Evolutionary conservation across 495 filamentous ascomycete species (phyloP).

Genomic region (Penicillium goetzii): DNA sequence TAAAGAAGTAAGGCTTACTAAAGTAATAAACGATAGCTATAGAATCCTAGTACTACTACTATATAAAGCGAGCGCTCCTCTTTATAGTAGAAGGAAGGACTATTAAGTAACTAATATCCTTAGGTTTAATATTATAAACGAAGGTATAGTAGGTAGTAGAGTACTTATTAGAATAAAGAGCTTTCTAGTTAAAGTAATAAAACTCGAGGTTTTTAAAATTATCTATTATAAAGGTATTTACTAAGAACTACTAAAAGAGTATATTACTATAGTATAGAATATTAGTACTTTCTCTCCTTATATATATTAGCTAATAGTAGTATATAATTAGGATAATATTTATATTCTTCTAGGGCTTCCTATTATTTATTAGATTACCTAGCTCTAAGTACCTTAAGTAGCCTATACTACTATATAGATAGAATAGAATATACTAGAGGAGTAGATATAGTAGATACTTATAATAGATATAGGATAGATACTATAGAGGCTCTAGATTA

Average conservation of each 20-base stretch:
- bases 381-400: background rate
- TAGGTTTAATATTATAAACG: background rate
- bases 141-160: background rate
- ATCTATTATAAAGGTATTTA: background rate
- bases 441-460: background rate
- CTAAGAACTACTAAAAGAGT: background rate
- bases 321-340: slow-evolving; percentile 2
- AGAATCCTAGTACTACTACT: background rate
- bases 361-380: background rate
- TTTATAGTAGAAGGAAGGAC: background rate
- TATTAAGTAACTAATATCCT: background rate
- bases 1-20: slow-evolving; percentile 6
- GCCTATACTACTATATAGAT: background rate
- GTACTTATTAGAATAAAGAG: background rate
- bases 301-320: background rate
- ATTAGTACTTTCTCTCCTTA: background rate
- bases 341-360: background rate
- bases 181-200: background rate
- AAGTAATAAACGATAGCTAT: background rate
- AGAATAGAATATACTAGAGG: background rate
- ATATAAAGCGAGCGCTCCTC: background rate
- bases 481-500: background rate
- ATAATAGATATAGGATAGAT: background rate
- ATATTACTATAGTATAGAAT: background rate
- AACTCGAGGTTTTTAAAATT: background rate